Base-by-base conservation (phyloP, 2,329 filamentous ascomycete genomes). In the Calycina herbarum region DNA sequence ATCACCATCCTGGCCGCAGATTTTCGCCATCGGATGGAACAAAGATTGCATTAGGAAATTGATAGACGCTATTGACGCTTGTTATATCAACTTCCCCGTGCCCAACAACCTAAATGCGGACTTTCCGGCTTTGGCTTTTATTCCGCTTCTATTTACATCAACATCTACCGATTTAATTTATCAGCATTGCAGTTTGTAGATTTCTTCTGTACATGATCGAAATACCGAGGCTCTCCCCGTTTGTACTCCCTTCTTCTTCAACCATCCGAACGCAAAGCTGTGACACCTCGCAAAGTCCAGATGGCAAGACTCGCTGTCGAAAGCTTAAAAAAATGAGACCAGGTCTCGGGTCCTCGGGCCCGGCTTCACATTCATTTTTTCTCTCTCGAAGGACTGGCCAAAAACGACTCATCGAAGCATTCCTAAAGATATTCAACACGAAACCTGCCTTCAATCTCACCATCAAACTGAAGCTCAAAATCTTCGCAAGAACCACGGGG, bases 1-100 rank as follows among this genome's bases (percentile, higher is more conserved):
- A 54, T 54, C 48, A 54, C 48, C 48, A 54, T 54, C 48, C 48
- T 54, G 48, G 48, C 48, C 24, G 48, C 48, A 54, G 48, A 54
- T 54, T 54, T 54, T 13, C 48, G 13, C 20, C 48, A 54, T 54
- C 20, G 0, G 20, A 27, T 5, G 20, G 48, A 27, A 54, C 20
- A 24, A 40, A 24, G 20, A 20, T 54, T 54, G 20, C 20, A 54
- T 54, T 54, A 27, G 48, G 48, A 48, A 48, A 54, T 54, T 54
- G 20, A 54, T 54, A 54, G n/a, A 13, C 48, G 24, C 48, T 27
- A 24, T 24, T 3, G 48, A 27, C 27, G 48, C 48, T 54, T 54
- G 48, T 51, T 54, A 11, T 54, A 54, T 54, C 48, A 54, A 54
- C 38, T 54, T 54, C 20, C 45, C 48, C 7, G 20, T 54, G 48